phyloP scores from a whole-genome alignment of 495 filamentous ascomycete species.

The Penicillium antarcticum region DNA sequence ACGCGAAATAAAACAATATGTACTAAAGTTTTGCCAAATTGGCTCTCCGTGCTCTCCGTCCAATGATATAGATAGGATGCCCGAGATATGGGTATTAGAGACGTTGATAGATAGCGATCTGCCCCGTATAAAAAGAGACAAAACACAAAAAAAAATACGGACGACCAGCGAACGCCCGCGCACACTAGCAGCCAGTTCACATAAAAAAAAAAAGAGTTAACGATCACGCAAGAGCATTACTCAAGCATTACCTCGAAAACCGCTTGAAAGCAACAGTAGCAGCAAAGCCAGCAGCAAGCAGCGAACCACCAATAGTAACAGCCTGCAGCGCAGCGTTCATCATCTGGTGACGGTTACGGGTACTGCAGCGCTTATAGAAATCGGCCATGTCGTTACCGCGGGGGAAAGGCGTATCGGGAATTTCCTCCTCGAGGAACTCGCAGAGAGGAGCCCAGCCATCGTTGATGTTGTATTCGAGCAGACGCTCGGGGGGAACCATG shows the following conservation, averaged over 20 bases:
- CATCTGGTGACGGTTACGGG: conserved; percentile 61
- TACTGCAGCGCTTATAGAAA: conserved; percentile 57
- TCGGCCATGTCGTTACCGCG: conserved; percentile 50
- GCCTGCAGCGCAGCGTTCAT: conserved; percentile 53
- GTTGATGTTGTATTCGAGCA: conserved; percentile 63
- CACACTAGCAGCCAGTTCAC: conserved; percentile 7
- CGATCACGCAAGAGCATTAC: conserved; percentile 13
- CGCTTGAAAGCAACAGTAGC: conserved; percentile 43
- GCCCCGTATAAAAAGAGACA: background rate
- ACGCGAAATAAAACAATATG: no score
- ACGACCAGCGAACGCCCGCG: conserved; percentile 19
- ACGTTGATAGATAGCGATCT: no score
- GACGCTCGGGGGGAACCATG: conserved; percentile 42
- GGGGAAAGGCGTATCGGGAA: conserved; percentile 50
- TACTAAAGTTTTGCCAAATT: no score
- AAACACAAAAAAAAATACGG: background rate
- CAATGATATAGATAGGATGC: no score
- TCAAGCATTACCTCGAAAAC: conserved; percentile 30
- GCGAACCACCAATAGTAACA: conserved; percentile 46
- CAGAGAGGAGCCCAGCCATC: conserved; percentile 68
- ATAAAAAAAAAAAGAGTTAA: conserved; percentile 5
- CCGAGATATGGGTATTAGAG: no score
- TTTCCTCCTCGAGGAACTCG: conserved; percentile 58
- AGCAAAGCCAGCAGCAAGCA: conserved; percentile 39
- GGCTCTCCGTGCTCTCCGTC: no score